These are phyloP conservation scores for Candida berthetii DNA, from an alignment of 805 yeast species.

Conservation along the genomic window DNA sequence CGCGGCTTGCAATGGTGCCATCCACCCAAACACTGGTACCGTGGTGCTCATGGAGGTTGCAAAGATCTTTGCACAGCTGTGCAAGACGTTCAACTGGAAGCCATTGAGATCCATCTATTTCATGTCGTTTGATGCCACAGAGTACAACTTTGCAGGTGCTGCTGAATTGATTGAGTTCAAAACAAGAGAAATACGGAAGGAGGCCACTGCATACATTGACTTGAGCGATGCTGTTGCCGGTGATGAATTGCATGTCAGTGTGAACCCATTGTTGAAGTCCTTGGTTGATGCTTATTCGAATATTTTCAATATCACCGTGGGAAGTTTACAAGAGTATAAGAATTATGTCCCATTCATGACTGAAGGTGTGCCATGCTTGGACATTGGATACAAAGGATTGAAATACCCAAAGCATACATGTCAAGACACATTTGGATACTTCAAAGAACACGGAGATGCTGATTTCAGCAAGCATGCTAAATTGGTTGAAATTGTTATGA, in stretches of 20 bases:
- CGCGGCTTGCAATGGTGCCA: constrained; percentile 69
- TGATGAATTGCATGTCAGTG: constrained; percentile 43
- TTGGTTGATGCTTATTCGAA: constrained; percentile 31
- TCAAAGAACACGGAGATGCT: constrained; percentile 44
- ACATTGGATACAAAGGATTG: constrained; percentile 41
- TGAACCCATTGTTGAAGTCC: constrained; percentile 59
- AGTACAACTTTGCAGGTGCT: constrained; percentile 81
- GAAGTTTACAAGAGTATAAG: constrained; percentile 36
- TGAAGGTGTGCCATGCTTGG: constrained; percentile 65
- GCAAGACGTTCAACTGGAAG: constrained; percentile 63
- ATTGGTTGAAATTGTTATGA: constrained; percentile 49
- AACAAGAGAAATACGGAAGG: constrained; percentile 44
- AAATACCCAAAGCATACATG: constrained; percentile 50
- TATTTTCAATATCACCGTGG: constrained; percentile 19
- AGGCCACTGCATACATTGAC: constrained; percentile 69
- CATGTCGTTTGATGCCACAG: constrained; percentile 77
- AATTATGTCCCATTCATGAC: constrained; percentile 65
- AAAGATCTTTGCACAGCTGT: constrained; percentile 58
- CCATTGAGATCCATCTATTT: constrained; percentile 82
- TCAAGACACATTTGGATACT: constrained; percentile 56
- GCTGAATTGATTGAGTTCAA: constrained; percentile 66
- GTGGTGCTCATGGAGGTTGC: constrained; percentile 66
- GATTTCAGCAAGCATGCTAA: constrained; percentile 49
- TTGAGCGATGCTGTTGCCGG: constrained; percentile 58
- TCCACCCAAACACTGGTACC: constrained; percentile 69